Evolutionary conservation across 371 early-diverging fungal species (phyloP).

Genomic region (Batkoa obscura): DNA sequence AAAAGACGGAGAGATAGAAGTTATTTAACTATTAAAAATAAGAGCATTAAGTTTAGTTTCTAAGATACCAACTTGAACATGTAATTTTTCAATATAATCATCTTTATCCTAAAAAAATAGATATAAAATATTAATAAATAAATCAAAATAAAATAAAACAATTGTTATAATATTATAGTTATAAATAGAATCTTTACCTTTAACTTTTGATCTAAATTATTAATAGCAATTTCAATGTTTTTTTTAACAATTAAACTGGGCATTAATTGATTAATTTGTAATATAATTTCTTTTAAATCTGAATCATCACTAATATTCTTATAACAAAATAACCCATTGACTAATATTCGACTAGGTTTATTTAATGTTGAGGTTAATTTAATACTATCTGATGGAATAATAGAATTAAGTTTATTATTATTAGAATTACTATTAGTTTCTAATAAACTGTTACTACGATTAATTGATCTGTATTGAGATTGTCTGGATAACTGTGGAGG

Average conservation of each 20-base stretch:
- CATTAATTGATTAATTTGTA: not conserved
- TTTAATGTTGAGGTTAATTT: not conserved
- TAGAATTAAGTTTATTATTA: not conserved
- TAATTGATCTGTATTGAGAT: not conserved
- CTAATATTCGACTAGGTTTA: not conserved
- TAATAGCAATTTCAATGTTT: not conserved
- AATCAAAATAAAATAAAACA: too few species aligned
- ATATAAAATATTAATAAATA: not conserved
- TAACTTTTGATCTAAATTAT: not conserved
- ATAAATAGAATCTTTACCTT: too few species aligned
- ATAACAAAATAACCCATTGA: not conserved
- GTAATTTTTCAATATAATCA: not conserved
- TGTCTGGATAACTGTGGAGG: not conserved
- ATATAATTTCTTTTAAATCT: slow-evolving; percentile 1
- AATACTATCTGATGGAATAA: not conserved
- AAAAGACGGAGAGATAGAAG: too few species aligned
- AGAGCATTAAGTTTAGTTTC: not conserved
- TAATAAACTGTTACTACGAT: not conserved
- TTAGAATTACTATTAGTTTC: not conserved
- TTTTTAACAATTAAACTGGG: not conserved
- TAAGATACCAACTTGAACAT: not conserved
- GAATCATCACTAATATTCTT: slow-evolving; percentile 1
- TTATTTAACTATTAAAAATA: too few species aligned
- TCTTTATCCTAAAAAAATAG: slow-evolving; percentile 5
- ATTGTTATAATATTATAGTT: too few species aligned